Conservation (phyloP, 176 grass and related monocot genomes). For the Musa acuminata region DNA sequence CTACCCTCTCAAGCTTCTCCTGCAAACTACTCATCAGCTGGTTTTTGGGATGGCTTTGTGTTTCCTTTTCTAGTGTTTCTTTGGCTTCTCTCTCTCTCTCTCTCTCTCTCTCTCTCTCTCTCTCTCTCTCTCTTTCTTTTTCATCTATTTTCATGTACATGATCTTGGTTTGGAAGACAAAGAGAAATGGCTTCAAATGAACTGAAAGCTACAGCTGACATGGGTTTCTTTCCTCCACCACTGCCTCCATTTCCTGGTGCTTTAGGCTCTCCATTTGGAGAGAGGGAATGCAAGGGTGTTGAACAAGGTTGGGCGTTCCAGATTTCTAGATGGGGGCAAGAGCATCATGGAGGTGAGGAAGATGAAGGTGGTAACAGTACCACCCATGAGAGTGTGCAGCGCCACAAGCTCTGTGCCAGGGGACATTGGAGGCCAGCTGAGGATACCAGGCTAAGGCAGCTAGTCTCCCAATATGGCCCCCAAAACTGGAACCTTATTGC, state of each 20-base stretch:
- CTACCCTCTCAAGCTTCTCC: neutral
- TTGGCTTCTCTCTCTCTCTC: neutral
- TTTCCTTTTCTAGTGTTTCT: too few relatives aligned
- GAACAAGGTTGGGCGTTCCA: neutral
- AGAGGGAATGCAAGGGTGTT: neutral
- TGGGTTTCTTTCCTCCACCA: neutral
- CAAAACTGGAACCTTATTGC: constrained; percentile 30
- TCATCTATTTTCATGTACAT: too few relatives aligned
- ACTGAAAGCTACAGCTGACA: neutral
- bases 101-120: too few relatives aligned
- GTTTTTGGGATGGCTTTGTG: too few relatives aligned
- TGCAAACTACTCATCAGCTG: too few relatives aligned
- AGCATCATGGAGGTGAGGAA: neutral
- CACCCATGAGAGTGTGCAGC: constrained; percentile 2
- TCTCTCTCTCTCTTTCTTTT: too few relatives aligned
- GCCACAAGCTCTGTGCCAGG: constrained; percentile 16
- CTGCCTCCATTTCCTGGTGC: too few relatives aligned
- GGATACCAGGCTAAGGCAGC: constrained; percentile 19
- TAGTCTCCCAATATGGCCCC: constrained; percentile 18
- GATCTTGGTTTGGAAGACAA: neutral
- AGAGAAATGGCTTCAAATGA: neutral
- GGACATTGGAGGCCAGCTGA: constrained; percentile 27
- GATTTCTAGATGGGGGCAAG: neutral
- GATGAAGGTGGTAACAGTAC: too few relatives aligned
- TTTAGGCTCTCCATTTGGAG: neutral